Conservation (phyloP, 129 eudicot species). For the Kitagawia praeruptora region DNA sequence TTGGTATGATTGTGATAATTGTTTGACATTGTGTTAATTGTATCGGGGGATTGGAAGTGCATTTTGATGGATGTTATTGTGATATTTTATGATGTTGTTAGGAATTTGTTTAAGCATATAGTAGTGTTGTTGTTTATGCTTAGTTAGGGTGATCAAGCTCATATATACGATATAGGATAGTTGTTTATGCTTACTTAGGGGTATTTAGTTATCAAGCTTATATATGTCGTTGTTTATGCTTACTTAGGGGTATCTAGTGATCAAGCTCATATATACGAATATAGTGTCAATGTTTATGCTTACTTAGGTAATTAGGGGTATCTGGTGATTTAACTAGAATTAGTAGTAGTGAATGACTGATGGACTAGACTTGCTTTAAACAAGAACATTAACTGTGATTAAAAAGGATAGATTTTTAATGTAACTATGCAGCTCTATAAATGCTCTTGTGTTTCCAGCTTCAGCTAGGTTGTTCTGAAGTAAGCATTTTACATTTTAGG, state of each 20-base stretch:
- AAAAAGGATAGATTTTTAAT: neutral
- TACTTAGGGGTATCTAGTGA: no score
- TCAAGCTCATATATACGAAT: no score
- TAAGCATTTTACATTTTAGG: neutral
- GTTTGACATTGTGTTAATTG: neutral
- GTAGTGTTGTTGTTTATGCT: neutral
- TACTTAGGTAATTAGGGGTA: no score
- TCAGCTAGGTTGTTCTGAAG: neutral
- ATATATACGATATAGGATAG: no score
- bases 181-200: no score
- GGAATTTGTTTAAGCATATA: neutral
- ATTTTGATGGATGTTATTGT: neutral
- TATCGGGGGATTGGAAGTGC: neutral
- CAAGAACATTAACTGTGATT: neutral
- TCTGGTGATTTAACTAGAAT: neutral
- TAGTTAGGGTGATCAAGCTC: no score
- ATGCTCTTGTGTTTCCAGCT: neutral
- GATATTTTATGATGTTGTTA: neutral
- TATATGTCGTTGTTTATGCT: no score
- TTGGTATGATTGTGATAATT: neutral
- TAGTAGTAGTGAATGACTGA: neutral
- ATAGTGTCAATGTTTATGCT: no score
- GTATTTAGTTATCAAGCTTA: no score
- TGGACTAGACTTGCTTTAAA: neutral
- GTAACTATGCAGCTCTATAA: neutral